Evolutionary conservation across 768 basidiomycete genomes (phyloP).

Genomic region (Royoungia palumana): DNA sequence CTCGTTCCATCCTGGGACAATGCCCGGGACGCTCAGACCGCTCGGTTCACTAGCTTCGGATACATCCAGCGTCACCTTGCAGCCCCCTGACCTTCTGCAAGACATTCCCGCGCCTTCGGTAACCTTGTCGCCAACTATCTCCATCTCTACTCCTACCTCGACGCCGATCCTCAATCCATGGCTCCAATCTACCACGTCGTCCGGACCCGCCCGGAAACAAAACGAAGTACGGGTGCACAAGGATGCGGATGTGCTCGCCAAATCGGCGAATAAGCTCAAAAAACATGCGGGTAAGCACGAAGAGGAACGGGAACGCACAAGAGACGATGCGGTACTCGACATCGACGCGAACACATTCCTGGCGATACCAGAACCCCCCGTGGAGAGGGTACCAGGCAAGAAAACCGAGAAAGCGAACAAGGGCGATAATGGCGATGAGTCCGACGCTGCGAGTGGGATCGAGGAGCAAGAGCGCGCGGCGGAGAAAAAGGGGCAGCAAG

Average conservation of each 20-base stretch:
- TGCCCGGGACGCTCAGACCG: constrained; percentile 14
- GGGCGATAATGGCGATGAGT: constrained; percentile 31
- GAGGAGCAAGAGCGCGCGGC: constrained; percentile 62
- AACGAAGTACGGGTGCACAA: constrained; percentile 75
- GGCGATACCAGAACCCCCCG: constrained; percentile 13
- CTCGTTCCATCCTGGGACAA: constrained; percentile 53
- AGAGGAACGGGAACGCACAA: constrained; percentile 54
- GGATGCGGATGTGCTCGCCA: constrained; percentile 54
- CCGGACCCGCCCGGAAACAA: constrained; percentile 59
- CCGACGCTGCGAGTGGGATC: constrained; percentile 61
- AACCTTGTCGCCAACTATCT: constrained; percentile 9
- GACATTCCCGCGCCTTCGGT: constrained; percentile 20
- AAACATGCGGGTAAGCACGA: constrained; percentile 57
- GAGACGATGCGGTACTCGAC: constrained; percentile 78
- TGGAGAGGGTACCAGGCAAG: background rate
- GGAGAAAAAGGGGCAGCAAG: constrained; percentile 44
- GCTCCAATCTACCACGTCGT: constrained; percentile 48
- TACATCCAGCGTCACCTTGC: constrained; percentile 66
- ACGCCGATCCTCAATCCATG: constrained; percentile 66
- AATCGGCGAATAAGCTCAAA: constrained; percentile 71
- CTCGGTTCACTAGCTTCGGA: constrained; percentile 43
- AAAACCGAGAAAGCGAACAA: constrained; percentile 3
- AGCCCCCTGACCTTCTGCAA: constrained; percentile 51
- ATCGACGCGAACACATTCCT: constrained; percentile 44
- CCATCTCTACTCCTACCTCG: constrained; percentile 16